phyloP scores from a whole-genome alignment of 371 early-diverging fungal species.

The Mucor mucedo region DNA sequence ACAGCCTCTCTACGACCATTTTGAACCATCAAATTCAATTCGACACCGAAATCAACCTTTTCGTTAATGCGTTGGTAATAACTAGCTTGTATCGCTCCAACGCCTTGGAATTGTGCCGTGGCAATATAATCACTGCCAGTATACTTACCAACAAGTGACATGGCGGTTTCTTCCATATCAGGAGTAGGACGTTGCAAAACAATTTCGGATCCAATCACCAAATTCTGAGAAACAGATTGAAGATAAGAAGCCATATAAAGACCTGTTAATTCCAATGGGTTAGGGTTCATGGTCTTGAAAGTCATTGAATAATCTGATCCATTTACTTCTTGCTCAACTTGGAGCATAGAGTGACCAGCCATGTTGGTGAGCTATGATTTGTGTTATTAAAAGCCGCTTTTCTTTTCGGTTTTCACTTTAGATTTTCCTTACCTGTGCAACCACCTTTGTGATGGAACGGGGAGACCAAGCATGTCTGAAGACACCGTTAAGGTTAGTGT shows the following conservation, averaged over 20 bases:
- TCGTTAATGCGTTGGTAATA: slow-evolving; percentile 93
- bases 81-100: slow-evolving; percentile 83
- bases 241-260: slow-evolving; percentile 87
- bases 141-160: slow-evolving; percentile 81
- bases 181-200: slow-evolving; percentile 87
- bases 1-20: slow-evolving; percentile 88
- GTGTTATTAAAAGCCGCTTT: neutral
- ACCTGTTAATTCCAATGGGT: slow-evolving; percentile 89
- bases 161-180: slow-evolving; percentile 81
- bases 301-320: slow-evolving; percentile 88
- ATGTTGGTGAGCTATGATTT: slow-evolving; percentile 58
- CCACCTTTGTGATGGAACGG: slow-evolving; percentile 69
- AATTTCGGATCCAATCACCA: slow-evolving; percentile 89
- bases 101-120: slow-evolving; percentile 83
- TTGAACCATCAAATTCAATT: slow-evolving; percentile 83
- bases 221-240: slow-evolving; percentile 85
- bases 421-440: slow-evolving; percentile 69
- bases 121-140: slow-evolving; percentile 76
- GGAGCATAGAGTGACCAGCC: slow-evolving; percentile 88
- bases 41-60: slow-evolving; percentile 93
- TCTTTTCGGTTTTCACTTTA: neutral
- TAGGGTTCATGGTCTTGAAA: slow-evolving; percentile 94
- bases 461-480: slow-evolving; percentile 53
- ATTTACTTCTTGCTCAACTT: slow-evolving; percentile 89
- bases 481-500: slow-evolving; percentile 62